Evolutionary conservation across 768 basidiomycete genomes (phyloP), one percentile per base, ranked within the genome.

Genomic region (Collybiopsis luxurians): DNA sequence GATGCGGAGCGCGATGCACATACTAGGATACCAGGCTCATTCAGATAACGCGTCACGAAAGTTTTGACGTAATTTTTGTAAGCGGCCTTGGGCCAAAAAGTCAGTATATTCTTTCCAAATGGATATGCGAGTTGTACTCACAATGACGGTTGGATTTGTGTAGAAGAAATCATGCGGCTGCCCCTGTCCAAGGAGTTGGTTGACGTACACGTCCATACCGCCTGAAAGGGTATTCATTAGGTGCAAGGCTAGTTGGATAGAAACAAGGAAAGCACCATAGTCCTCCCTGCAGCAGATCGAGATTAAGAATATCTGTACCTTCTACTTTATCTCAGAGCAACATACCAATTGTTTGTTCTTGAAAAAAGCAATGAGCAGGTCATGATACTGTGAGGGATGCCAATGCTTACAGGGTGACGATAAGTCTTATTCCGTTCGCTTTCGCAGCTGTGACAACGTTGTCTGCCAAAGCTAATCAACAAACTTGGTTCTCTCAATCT

Each of bases 141-240:
- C 79, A 49, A 77, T 79, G 50, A 85, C 74, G 9, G 64, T 65
- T 2, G 78, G 60, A 63, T 84, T 75, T 23, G 84, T 84, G 69
- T 85, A 87, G 74, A 86, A 85, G 12, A 74, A 66, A 64, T 86
- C 84, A 61, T 84, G 79, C 55, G 75, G 64, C 55, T 69, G 54
- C 30, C 72, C 66, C 12, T 74, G 66, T 36, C 70, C 70, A 5
- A 76, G 59, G 36, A 87, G 74, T 62, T 86, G 84, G 21, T 73
- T 73, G 49, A 84, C 80, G 62, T 86, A 86, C 19, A 86, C 81
- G 58, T 87, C 85, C 84, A 87, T 86, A 38, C 85, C 85, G 24
- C 84, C 84, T 58, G 11, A 19, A 28, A 21, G 11, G 13, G n/a
- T n/a, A n/a, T n/a, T n/a, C n/a, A n/a, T n/a, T n/a, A 28, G 12